Evolutionary conservation across 2,329 filamentous ascomycete genomes (phyloP).

Genomic region (Stagonosporopsis chrysanthemi): DNA sequence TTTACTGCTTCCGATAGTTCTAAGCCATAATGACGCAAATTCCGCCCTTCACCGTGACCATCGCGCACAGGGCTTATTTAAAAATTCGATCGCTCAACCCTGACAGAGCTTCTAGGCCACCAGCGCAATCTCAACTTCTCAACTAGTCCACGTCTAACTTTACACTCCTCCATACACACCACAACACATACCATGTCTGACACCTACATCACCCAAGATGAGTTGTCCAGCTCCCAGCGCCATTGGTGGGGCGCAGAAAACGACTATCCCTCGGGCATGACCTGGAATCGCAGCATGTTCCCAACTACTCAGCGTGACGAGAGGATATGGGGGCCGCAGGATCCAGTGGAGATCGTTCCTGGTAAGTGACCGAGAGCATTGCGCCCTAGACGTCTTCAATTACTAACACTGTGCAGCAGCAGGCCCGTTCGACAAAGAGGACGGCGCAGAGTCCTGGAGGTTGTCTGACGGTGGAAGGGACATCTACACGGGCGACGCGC

Average conservation of each 20-base stretch:
- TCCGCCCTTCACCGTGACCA: background rate
- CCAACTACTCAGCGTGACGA: background rate
- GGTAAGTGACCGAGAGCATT: background rate
- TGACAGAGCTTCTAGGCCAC: background rate
- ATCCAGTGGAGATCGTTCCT: background rate
- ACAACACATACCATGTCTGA: background rate
- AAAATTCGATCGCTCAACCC: background rate
- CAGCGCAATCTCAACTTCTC: background rate
- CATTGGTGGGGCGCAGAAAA: background rate
- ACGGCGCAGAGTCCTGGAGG: background rate
- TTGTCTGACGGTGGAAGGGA: background rate
- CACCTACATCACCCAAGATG: background rate
- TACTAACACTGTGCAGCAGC: background rate
- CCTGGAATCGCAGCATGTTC: background rate
- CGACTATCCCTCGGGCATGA: background rate
- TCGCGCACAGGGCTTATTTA: background rate
- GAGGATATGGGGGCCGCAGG: background rate
- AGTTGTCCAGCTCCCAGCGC: background rate
- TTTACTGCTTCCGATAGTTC: background rate
- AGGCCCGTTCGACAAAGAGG: background rate
- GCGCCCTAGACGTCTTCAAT: background rate
- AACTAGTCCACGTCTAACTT: background rate
- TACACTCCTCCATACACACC: background rate
- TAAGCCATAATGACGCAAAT: background rate
- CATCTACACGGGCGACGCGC: constrained; percentile 1